A percentile compares a stretch with the other conserved stretches of the same genome.
These are phyloP conservation scores for Aspergillus neotritici DNA, from an alignment of 2,329 filamentous ascomycete genomes.

Conservation along the genomic window DNA sequence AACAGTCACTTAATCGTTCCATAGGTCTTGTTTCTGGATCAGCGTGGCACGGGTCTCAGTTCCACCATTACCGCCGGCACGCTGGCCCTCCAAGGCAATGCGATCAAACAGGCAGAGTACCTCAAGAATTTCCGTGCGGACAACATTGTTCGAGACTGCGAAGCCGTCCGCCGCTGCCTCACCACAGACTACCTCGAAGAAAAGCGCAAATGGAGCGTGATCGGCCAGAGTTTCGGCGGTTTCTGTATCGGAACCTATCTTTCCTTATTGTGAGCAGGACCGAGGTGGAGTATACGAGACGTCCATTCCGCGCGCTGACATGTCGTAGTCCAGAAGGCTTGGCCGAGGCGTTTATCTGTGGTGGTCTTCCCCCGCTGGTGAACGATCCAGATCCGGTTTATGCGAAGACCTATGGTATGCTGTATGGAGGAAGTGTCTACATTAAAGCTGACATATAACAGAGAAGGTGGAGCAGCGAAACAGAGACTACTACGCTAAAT, in stretches of 20 bases:
- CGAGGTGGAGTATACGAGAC: neutral
- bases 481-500: constrained; percentile 74
- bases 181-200: constrained; percentile 63
- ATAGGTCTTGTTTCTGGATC: constrained; percentile 71
- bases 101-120: constrained; percentile 68
- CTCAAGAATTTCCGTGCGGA: constrained; percentile 82
- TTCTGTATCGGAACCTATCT: constrained; percentile 82
- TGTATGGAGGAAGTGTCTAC: constrained; percentile 1
- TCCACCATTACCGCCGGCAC: constrained; percentile 71
- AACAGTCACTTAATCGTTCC: neutral
- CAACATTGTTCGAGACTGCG: constrained; percentile 81
- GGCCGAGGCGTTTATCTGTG: constrained; percentile 76
- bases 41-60: constrained; percentile 81
- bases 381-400: constrained; percentile 71
- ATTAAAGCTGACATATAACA: constrained; percentile 18
- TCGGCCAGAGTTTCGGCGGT: constrained; percentile 89
- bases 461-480: constrained; percentile 67
- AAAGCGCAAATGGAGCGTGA: constrained; percentile 73
- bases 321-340: constrained; percentile 60
- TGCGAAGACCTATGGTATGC: constrained; percentile 55
- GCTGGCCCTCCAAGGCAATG: constrained; percentile 59
- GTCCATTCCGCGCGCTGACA: neutral
- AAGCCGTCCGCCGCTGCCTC: constrained; percentile 72
- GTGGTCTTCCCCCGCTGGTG: constrained; percentile 74
- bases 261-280: constrained; percentile 55